Percentiles rank a stretch among this genome's conserved stretches.
phyloP scores from a whole-genome alignment of 805 yeast species.

The Debaryomyces maramus region DNA sequence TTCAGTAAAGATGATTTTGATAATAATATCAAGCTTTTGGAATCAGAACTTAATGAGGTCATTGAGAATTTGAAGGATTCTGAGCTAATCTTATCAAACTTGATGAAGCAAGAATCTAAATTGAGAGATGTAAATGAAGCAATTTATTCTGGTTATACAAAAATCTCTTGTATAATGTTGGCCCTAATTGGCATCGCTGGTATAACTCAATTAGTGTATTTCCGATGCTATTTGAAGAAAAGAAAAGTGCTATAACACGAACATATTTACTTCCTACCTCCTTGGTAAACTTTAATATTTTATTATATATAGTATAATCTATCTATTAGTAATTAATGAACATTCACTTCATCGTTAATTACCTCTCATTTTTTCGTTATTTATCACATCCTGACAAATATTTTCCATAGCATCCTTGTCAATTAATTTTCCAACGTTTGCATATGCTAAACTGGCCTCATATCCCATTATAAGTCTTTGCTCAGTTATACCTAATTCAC shows the following conservation, averaged over 20 bases:
- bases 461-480: constrained; percentile 76
- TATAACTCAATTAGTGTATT: constrained; percentile 29
- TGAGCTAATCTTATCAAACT: constrained; percentile 23
- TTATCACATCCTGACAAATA: constrained; percentile 71
- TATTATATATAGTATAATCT: neutral
- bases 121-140: constrained; percentile 40
- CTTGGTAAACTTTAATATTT: neutral
- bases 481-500: constrained; percentile 86
- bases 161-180: constrained; percentile 25
- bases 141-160: constrained; percentile 35
- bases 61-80: constrained; percentile 31
- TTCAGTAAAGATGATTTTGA: constrained; percentile 36
- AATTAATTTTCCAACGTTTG: constrained; percentile 65
- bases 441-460: constrained; percentile 83
- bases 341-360: neutral
- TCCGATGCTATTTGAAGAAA: constrained; percentile 30
- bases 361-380: constrained; percentile 76
- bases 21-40: constrained; percentile 25
- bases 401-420: constrained; percentile 71
- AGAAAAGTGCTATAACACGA: constrained; percentile 16
- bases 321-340: neutral
- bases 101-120: constrained; percentile 33
- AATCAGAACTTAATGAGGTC: constrained; percentile 31
- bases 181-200: constrained; percentile 31
- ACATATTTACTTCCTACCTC: neutral